These are phyloP conservation scores for Bathelium albidoporum DNA, from an alignment of 495 filamentous ascomycete genomes.

Conservation along the genomic window DNA sequence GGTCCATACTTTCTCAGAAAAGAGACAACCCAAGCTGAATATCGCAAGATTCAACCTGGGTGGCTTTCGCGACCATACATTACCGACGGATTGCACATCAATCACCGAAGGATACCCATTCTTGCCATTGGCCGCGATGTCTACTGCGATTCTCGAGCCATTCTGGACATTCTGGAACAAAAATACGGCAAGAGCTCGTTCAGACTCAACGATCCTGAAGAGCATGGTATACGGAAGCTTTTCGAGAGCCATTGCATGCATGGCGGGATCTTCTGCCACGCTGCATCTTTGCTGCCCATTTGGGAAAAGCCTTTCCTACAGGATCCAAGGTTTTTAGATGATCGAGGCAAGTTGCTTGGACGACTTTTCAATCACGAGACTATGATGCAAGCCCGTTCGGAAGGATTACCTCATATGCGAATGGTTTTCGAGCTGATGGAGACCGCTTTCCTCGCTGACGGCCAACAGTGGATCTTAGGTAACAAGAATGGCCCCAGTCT, in stretches of 20 bases:
- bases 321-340: slow-evolving; percentile 41
- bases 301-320: slow-evolving; percentile 37
- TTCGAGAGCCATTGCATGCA: slow-evolving; percentile 23
- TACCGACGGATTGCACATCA: slow-evolving; percentile 21
- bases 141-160: slow-evolving; percentile 27
- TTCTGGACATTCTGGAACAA: slow-evolving; percentile 28
- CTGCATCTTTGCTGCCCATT: slow-evolving; percentile 37
- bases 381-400: slow-evolving; percentile 30
- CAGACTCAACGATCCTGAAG: neutral
- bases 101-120: slow-evolving; percentile 30
- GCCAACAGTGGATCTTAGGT: slow-evolving; percentile 44
- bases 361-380: slow-evolving; percentile 28
- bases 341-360: slow-evolving; percentile 38
- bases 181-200: neutral
- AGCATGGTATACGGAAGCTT: neutral
- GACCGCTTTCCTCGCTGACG: slow-evolving; percentile 42
- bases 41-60: slow-evolving; percentile 39
- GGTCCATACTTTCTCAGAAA: neutral
- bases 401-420: slow-evolving; percentile 38
- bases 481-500: slow-evolving; percentile 34
- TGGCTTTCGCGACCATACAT: slow-evolving; percentile 28
- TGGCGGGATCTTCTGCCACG: slow-evolving; percentile 38
- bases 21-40: neutral
- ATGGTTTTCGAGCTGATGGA: slow-evolving; percentile 41
- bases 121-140: slow-evolving; percentile 27